Conservation (phyloP, 2,329 filamentous ascomycete species). For the Nigrospora osmanthi region DNA sequence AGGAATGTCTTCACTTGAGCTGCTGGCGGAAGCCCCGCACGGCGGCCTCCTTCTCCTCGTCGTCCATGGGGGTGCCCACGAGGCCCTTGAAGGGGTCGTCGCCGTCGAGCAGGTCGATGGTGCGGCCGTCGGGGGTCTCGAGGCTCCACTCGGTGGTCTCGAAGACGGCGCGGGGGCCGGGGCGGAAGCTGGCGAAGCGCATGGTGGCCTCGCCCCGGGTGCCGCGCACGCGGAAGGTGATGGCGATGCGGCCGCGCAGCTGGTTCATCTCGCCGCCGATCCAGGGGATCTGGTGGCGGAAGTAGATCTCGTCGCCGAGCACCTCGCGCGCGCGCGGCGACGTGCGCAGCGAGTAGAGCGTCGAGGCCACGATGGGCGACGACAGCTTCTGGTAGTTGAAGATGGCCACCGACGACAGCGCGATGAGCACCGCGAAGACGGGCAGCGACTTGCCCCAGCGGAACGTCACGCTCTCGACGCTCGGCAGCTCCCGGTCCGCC, state of each 20-base stretch:
- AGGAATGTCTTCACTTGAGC: constrained; percentile 19
- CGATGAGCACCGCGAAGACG: constrained; percentile 68
- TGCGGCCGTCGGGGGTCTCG: constrained; percentile 50
- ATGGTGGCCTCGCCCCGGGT: constrained; percentile 64
- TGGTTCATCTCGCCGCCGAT: constrained; percentile 87
- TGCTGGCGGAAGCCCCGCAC: constrained; percentile 47
- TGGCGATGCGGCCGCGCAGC: constrained; percentile 83
- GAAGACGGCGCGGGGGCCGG: constrained; percentile 55
- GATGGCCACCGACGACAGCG: constrained; percentile 69
- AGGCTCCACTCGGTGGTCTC: constrained; percentile 89
- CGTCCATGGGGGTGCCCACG: constrained; percentile 31
- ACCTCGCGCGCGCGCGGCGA: constrained; percentile 64
- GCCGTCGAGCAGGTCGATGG: constrained; percentile 67
- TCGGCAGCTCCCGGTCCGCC: constrained; percentile 58
- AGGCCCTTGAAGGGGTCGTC: constrained; percentile 59
- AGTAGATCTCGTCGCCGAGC: constrained; percentile 84
- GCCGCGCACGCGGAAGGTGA: constrained; percentile 80
- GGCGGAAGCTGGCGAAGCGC: constrained; percentile 71
- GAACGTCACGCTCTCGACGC: constrained; percentile 43
- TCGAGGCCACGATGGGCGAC: constrained; percentile 78
- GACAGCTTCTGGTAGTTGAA: constrained; percentile 99
- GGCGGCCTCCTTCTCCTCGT: constrained; percentile 28
- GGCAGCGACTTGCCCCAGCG: constrained; percentile 70
- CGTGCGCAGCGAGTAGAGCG: constrained; percentile 85
- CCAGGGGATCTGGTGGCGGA: constrained; percentile 72